These are phyloP conservation scores for Jacaranda copaia DNA, from an alignment of 257 asterid genomes.

Conservation along the genomic window DNA sequence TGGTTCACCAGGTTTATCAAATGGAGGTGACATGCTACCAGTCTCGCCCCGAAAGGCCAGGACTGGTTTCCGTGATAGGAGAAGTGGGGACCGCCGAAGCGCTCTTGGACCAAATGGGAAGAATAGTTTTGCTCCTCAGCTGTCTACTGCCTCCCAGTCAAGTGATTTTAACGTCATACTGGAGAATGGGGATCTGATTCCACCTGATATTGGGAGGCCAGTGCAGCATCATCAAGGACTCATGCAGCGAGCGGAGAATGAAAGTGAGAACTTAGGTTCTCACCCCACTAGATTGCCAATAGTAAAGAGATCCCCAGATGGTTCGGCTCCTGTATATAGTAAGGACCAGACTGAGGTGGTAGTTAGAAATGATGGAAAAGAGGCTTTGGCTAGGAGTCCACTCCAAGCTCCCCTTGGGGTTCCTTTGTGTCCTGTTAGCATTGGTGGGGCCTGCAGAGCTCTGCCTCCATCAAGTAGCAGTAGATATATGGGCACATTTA, in stretches of 20 bases:
- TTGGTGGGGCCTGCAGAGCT: slow-evolving; percentile 72
- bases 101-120: slow-evolving; percentile 67
- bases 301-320: slow-evolving; percentile 48
- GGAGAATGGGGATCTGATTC: slow-evolving; percentile 64
- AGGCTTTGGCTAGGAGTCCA: slow-evolving; percentile 58
- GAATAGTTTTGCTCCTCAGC: slow-evolving; percentile 49
- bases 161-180: slow-evolving; percentile 40
- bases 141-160: slow-evolving; percentile 44
- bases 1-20: slow-evolving; percentile 58
- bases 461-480: slow-evolving; percentile 56
- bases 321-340: slow-evolving; percentile 54
- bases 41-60: slow-evolving; percentile 75
- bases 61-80: slow-evolving; percentile 62
- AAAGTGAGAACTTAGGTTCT: slow-evolving; percentile 36
- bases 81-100: slow-evolving; percentile 64
- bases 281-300: slow-evolving; percentile 42
- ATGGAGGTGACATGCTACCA: slow-evolving; percentile 67
- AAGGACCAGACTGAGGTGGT: slow-evolving; percentile 47
- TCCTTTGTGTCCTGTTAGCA: slow-evolving; percentile 68
- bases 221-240: slow-evolving; percentile 55
- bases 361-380: slow-evolving; percentile 50
- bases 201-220: slow-evolving; percentile 49
- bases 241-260: slow-evolving; percentile 30
- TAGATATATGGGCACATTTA: slow-evolving; percentile 50
- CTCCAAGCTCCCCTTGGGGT: slow-evolving; percentile 88